Base-by-base conservation (phyloP, 176 grass and related monocot genomes). In the Hyparrhenia diplandra region DNA sequence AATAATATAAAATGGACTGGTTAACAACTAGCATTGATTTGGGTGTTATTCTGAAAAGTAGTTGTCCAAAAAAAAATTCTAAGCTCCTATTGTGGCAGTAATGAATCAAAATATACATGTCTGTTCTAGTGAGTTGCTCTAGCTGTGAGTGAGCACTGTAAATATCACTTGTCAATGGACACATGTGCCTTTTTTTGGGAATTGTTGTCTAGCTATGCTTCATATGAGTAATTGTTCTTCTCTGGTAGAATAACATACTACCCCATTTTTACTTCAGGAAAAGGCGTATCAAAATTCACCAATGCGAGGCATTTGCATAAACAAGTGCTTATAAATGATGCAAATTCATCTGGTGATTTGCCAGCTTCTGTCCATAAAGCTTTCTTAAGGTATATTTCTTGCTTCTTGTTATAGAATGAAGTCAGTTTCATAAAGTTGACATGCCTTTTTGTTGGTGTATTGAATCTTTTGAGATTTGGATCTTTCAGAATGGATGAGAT, bases 401-500 rank as follows among this genome's bases (percentile, higher is more conserved):
- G 31, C 29, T 51, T 25, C 30, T 73, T 36, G 30, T 78, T 20
- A 60, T 17, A 54, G 24, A 36, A 57, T 78, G 69, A 36, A 52
- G 20, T 47, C 43, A 11, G 42, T 61, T 74, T 49, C 55, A 25
- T 62, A 63, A 82, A 73, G 49, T 20, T 67, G 46, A 8, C 3
- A 64, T 73, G 35, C 55, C 32, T 28, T 71, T 45, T 73, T 85
- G 55, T 47, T 66, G 47, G 12, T 39, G 82, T 28, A 25, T 30
- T 85, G 72, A 74, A 29, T 47, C 43, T 58, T 57, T 27, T 49
- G 34, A 64, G 10, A 42, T 69, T 54, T 77, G 62, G 23, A 62
- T 80, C 61, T 82, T 87, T 84, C 85, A 99, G 96, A 82, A 95
- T 99, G 90, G 96, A 99, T 64, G 96, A 95, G 74, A 99, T 99